Evolutionary conservation across 2,329 filamentous ascomycete species (phyloP).

Genomic region (Camillea tinctor): DNA sequence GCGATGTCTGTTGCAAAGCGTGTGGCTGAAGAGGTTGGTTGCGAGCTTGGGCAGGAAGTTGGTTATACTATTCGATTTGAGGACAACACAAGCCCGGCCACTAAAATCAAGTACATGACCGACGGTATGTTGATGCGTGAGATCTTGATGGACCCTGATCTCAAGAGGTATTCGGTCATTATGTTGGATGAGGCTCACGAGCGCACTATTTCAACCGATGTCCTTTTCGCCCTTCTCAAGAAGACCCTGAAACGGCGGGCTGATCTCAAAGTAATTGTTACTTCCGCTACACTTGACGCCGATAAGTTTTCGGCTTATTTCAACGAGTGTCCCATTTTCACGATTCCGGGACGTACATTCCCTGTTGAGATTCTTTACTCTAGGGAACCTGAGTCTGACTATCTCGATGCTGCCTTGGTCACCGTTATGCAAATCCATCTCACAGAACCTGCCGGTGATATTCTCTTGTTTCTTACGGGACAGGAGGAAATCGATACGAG

Average conservation of each 20-base stretch:
- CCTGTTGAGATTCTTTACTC: slow-evolving; percentile 97
- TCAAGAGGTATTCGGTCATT: slow-evolving; percentile 89
- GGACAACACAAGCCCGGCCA: slow-evolving; percentile 82
- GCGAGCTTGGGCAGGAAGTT: slow-evolving; percentile 84
- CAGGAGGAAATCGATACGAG: slow-evolving; percentile 97
- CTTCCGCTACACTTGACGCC: slow-evolving; percentile 91
- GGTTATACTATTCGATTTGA: slow-evolving; percentile 98
- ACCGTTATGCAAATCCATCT: slow-evolving; percentile 99
- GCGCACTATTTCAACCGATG: slow-evolving; percentile 91
- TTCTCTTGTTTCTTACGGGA: slow-evolving; percentile 93
- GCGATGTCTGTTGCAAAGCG: slow-evolving; percentile 97
- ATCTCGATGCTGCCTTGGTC: slow-evolving; percentile 88
- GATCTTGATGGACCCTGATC: slow-evolving; percentile 85
- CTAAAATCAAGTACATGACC: slow-evolving; percentile 99
- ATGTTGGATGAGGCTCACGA: slow-evolving; percentile 99
- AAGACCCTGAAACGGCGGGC: slow-evolving; percentile 83
- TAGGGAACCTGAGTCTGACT: slow-evolving; percentile 91
- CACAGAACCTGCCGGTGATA: slow-evolving; percentile 88
- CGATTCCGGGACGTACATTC: slow-evolving; percentile 90
- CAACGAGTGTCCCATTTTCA: slow-evolving; percentile 93
- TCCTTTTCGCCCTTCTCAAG: slow-evolving; percentile 90
- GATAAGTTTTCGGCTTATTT: slow-evolving; percentile 98
- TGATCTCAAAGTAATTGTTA: slow-evolving; percentile 93
- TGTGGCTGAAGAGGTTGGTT: slow-evolving; percentile 94
- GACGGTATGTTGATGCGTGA: slow-evolving; percentile 97